These are phyloP conservation scores for Russula virescens DNA, from an alignment of 768 basidiomycete genomes.

Conservation along the genomic window DNA sequence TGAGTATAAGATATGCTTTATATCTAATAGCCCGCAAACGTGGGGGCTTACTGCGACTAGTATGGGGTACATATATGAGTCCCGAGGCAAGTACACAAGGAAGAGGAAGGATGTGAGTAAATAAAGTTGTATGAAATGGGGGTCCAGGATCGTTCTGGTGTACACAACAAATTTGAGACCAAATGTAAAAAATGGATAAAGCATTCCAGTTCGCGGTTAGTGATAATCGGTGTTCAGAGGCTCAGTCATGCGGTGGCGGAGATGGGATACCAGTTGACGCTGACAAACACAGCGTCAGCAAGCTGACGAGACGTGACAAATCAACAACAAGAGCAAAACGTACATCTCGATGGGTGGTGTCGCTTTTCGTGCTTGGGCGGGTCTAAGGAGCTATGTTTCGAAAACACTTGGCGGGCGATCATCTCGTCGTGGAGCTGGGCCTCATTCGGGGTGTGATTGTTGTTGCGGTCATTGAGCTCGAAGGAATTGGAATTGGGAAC, in stretches of 20 bases:
- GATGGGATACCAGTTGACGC: background rate
- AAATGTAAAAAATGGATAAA: conserved; percentile 1
- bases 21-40: conserved; percentile 59
- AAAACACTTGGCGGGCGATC: conserved; percentile 16
- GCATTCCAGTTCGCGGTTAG: background rate
- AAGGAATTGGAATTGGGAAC: background rate
- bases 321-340: background rate
- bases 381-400: conserved; percentile 13
- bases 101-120: background rate
- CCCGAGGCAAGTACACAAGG: background rate
- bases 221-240: background rate
- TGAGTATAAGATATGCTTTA: conserved; percentile 7
- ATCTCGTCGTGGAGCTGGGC: conserved; percentile 1
- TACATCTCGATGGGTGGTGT: background rate
- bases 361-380: conserved; percentile 17
- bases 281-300: conserved; percentile 3
- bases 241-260: background rate
- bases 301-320: background rate
- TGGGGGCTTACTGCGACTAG: conserved; percentile 79
- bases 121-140: too few species aligned
- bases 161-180: background rate
- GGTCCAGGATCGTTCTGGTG: background rate
- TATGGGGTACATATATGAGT: background rate
- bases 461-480: conserved; percentile 12
- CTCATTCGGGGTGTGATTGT: background rate